These are phyloP conservation scores for Tubosaeta sp. DNA, from an alignment of 768 basidiomycete species.

Conservation along the genomic window DNA sequence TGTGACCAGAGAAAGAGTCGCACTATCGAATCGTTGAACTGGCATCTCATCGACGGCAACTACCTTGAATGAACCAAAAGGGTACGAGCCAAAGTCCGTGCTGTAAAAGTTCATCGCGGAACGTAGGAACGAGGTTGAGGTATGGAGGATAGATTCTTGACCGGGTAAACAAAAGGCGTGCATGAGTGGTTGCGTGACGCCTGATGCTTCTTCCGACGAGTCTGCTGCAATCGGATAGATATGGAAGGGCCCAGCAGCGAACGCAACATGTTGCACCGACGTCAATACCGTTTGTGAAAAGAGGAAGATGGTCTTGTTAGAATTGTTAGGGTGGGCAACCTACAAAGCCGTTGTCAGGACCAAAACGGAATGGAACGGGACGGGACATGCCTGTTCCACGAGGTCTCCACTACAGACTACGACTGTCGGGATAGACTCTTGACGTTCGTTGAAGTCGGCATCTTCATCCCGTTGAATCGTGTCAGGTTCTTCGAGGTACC, in stretches of 20 bases:
- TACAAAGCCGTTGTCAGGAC: constrained; percentile 29
- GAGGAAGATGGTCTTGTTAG: constrained; percentile 91
- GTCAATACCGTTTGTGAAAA: constrained; percentile 84
- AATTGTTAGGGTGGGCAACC: constrained; percentile 92
- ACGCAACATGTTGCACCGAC: constrained; percentile 94
- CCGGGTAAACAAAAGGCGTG: constrained; percentile 93
- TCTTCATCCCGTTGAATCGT: constrained; percentile 33
- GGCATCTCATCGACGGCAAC: constrained; percentile 92
- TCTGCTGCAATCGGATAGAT: constrained; percentile 66
- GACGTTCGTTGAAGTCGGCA: constrained; percentile 44
- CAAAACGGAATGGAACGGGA: constrained; percentile 5
- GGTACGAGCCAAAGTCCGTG: constrained; percentile 92
- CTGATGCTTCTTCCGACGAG: constrained; percentile 56
- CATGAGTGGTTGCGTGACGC: constrained; percentile 68
- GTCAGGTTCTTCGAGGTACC: constrained; percentile 61
- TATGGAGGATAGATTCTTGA: constrained; percentile 63
- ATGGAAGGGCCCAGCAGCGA: constrained; percentile 94
- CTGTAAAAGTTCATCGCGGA: constrained; percentile 91
- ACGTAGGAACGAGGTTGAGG: constrained; percentile 73
- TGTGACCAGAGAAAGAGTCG: constrained; percentile 75
- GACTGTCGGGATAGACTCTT: constrained; percentile 68
- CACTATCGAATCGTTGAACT: constrained; percentile 75
- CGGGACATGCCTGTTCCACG: constrained; percentile 73
- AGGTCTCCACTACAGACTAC: constrained; percentile 95
- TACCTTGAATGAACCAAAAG: constrained; percentile 90